These are phyloP conservation scores for Tricholoma matsutake DNA, from an alignment of 768 basidiomycete species.

Conservation along the genomic window DNA sequence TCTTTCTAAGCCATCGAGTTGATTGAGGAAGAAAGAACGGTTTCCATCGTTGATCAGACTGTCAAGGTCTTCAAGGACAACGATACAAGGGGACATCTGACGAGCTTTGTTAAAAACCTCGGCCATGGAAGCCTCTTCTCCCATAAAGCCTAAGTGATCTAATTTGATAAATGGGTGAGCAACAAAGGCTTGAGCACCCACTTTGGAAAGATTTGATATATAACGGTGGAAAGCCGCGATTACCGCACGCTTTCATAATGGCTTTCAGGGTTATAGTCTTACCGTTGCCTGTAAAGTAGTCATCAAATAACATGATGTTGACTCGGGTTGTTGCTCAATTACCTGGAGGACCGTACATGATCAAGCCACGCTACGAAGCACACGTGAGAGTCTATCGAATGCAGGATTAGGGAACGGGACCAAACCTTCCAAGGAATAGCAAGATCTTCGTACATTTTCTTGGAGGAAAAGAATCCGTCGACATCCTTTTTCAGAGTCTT, in stretches of 20 bases:
- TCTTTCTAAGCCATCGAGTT: conserved; percentile 74
- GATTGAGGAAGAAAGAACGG: conserved; percentile 86
- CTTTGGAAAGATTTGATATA: conserved; percentile 83
- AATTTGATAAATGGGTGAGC: background rate
- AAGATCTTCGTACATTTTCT: conserved; percentile 68
- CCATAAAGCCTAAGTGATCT: conserved; percentile 45
- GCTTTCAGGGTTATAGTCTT: conserved; percentile 82
- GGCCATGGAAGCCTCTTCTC: conserved; percentile 67
- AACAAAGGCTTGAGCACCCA: conserved; percentile 19
- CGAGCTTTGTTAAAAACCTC: conserved; percentile 73
- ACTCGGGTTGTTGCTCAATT: conserved; percentile 7
- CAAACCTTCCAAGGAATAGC: conserved; percentile 81
- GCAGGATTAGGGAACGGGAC: background rate
- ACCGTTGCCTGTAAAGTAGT: conserved; percentile 57
- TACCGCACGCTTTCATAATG: conserved; percentile 72
- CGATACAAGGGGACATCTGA: conserved; percentile 60
- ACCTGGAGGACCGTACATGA: conserved; percentile 83
- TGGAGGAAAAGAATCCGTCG: conserved; percentile 76
- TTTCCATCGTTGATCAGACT: conserved; percentile 76
- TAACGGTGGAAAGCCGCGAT: conserved; percentile 60
- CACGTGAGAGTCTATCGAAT: conserved; percentile 1
- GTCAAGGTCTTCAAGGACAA: conserved; percentile 62
- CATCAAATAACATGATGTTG: background rate
- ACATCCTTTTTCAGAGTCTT: conserved; percentile 66
- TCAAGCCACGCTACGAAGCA: conserved; percentile 62